phyloP scores from a whole-genome alignment of 2,329 filamentous ascomycete species.

The Zelopaecilomyces penicillatus region DNA sequence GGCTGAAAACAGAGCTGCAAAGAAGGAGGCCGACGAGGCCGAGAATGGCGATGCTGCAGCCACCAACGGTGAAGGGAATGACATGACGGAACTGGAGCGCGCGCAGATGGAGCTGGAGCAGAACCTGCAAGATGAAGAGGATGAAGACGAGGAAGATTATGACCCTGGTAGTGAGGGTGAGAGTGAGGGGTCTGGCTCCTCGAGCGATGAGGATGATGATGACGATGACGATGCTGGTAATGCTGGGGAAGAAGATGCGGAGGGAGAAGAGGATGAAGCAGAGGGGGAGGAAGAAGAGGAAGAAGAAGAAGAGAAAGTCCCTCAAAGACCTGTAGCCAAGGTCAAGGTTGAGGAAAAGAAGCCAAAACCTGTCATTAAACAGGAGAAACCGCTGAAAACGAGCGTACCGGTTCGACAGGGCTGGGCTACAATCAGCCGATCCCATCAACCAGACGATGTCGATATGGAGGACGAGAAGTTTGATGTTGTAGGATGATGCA shows the following conservation, averaged over 20 bases:
- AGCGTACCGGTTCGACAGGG: slow-evolving; percentile 18
- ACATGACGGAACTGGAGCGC: slow-evolving; percentile 40
- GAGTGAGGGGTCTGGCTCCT: slow-evolving; percentile 46
- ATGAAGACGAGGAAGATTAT: slow-evolving; percentile 59
- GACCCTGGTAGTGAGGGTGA: slow-evolving; percentile 54
- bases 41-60: slow-evolving; percentile 26
- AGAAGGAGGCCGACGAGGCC: slow-evolving; percentile 34
- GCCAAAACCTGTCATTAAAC: slow-evolving; percentile 6
- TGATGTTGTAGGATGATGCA: slow-evolving; percentile 19
- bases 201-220: slow-evolving; percentile 43
- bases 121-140: slow-evolving; percentile 49
- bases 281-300: slow-evolving; percentile 17
- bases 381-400: slow-evolving; percentile 7
- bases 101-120: slow-evolving; percentile 45
- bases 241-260: slow-evolving; percentile 31
- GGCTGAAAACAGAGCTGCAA: slow-evolving; percentile 47
- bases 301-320: slow-evolving; percentile 11
- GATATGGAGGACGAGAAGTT: slow-evolving; percentile 27
- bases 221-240: slow-evolving; percentile 40
- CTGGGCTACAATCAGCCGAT: slow-evolving; percentile 23
- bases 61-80: slow-evolving; percentile 28
- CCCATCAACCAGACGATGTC: slow-evolving; percentile 16
- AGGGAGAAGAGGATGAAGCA: slow-evolving; percentile 22
- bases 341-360: slow-evolving; percentile 10
- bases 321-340: background rate